Conservation (phyloP, 805 yeast genomes). For the Saccharomyces mikatae region DNA sequence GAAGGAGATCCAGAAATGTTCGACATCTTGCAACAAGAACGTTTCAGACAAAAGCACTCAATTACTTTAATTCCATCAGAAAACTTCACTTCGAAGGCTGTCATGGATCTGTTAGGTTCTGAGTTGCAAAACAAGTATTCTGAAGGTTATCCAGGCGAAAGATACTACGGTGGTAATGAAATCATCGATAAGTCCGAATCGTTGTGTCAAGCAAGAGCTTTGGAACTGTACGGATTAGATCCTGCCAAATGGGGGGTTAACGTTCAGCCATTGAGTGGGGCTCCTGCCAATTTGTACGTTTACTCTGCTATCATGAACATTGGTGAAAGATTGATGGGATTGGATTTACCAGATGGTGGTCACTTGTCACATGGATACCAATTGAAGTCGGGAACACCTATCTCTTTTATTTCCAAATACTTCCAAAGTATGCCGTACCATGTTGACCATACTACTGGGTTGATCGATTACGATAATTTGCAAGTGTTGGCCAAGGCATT, state of each 20-base stretch:
- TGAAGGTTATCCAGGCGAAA: slow-evolving; percentile 96
- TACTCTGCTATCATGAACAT: slow-evolving; percentile 83
- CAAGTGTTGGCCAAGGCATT: slow-evolving; percentile 74
- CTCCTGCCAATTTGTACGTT: slow-evolving; percentile 92
- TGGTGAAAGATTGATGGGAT: slow-evolving; percentile 93
- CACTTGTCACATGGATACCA: slow-evolving; percentile 97
- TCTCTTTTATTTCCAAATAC: slow-evolving; percentile 85
- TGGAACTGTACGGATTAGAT: slow-evolving; percentile 69
- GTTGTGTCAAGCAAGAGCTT: slow-evolving; percentile 85
- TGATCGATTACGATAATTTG: slow-evolving; percentile 84
- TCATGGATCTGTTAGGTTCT: slow-evolving; percentile 88
- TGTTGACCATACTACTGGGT: slow-evolving; percentile 74
- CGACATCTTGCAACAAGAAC: slow-evolving; percentile 67
- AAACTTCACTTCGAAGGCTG: slow-evolving; percentile 91
- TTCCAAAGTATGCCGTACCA: slow-evolving; percentile 98
- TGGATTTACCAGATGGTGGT: slow-evolving; percentile 97
- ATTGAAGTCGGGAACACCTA: slow-evolving; percentile 73
- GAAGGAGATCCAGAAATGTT: slow-evolving; percentile 82
- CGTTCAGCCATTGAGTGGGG: slow-evolving; percentile 91
- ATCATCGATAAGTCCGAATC: slow-evolving; percentile 86
- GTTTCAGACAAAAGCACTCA: slow-evolving; percentile 81
- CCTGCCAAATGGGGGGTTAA: slow-evolving; percentile 93
- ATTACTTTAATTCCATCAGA: slow-evolving; percentile 91
- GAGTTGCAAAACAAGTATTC: slow-evolving; percentile 97
- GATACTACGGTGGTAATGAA: slow-evolving; percentile 97